Evolutionary conservation across 768 basidiomycete genomes (phyloP), one percentile per base, ranked within the genome.

Genomic region (Russula brevipes): DNA sequence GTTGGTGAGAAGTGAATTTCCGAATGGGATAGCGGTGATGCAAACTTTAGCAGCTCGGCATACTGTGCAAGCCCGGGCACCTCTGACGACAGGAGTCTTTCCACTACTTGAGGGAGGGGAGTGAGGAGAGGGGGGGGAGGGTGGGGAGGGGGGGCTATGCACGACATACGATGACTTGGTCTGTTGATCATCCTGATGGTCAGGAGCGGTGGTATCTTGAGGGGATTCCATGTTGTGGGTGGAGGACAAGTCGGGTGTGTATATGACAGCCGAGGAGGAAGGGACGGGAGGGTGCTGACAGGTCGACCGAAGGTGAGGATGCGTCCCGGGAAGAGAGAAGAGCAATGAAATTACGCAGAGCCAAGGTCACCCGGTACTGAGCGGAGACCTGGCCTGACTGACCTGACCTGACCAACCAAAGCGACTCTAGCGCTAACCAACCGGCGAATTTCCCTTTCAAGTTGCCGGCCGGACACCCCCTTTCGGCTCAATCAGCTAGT

Each of bases 31-130:
- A 64, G 41, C 64, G 61, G 59, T 45, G 66, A 57, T 45, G 53
- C 56, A 46, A 52, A 87, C 91, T 83, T 93, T 93, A 66, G 91
- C 90, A 57, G 84, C 82, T 49, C 90, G 85, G 73, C 91, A 94
- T 68, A 91, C 89, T 45, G 88, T 91, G 72, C 91, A 94, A 17
- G 91, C 91, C 54, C 82, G 73, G 51, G 81, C 80, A 58, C 81
- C 81, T 65, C 82, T 73, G 41, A 79, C 73, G 49, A 82, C 74
- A 38, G 81, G 78, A 24, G 73, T 61, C 69, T 80, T 81, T 55
- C 76, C 69, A 44, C 79, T 80, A 63, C 39, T 35, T 30, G 41
- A 45, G 5, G 33, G 39, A 45, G 45, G 24, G 50, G 12, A 14
- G 10, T 47, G 33, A 59, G 47, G 24, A 12, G 54, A 19, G 5